A percentile compares a stretch with the other conserved stretches of the same genome.
These are phyloP conservation scores for Phytophthora cactorum DNA, from an alignment of 352 stramenopile species.

Conservation along the genomic window DNA sequence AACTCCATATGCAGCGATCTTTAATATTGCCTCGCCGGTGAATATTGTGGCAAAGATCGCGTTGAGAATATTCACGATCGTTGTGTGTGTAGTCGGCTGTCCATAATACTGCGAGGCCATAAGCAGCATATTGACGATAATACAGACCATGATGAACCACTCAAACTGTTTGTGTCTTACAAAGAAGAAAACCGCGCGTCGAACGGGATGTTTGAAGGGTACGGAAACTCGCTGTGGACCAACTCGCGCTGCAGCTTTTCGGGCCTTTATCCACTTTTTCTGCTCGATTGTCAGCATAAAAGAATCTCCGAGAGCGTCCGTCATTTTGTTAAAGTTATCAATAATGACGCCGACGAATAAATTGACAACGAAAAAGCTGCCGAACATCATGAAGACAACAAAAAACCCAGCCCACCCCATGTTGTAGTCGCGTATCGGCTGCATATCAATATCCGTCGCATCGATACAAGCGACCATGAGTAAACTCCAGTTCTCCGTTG, in stretches of 20 bases:
- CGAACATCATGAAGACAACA: conserved; percentile 90
- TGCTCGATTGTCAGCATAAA: conserved; percentile 88
- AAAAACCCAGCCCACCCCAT: conserved; percentile 85
- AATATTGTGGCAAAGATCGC: conserved; percentile 89
- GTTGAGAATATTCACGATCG: conserved; percentile 73
- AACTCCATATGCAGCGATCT: conserved; percentile 77
- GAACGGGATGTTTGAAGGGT: conserved; percentile 53
- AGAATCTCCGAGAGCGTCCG: conserved; percentile 61
- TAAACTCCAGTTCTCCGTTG: conserved; percentile 91
- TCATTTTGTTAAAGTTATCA: conserved; percentile 94
- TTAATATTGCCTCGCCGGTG: conserved; percentile 84
- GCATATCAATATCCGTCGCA: conserved; percentile 87
- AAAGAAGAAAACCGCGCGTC: conserved; percentile 68
- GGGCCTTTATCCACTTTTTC: conserved; percentile 87
- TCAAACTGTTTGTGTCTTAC: conserved; percentile 81
- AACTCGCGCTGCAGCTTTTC: conserved; percentile 60
- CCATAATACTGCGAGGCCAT: conserved; percentile 91
- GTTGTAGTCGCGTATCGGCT: conserved; percentile 88
- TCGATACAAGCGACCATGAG: conserved; percentile 93
- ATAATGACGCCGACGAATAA: conserved; percentile 95
- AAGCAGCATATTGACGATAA: conserved; percentile 88
- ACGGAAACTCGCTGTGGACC: conserved; percentile 62
- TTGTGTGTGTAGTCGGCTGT: conserved; percentile 56
- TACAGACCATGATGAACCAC: conserved; percentile 89
- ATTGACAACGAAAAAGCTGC: conserved; percentile 94